These are phyloP conservation scores for Chrysopogon serrulatus DNA, from an alignment of 176 grass and related monocot genomes.

Conservation along the genomic window DNA sequence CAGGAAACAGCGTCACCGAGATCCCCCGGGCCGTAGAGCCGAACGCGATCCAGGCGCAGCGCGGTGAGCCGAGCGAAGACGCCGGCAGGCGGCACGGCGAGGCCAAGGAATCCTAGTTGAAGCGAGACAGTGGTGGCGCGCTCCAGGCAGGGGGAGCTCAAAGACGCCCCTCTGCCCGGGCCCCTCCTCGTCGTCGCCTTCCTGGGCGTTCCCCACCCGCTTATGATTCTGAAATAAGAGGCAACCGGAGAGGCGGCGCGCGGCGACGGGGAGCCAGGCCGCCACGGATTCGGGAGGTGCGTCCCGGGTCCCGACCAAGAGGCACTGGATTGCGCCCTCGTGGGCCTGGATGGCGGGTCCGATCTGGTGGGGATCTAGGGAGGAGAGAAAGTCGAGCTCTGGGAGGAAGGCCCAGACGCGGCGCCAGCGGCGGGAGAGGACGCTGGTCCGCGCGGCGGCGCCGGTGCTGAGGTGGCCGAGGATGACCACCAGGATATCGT, in stretches of 20 bases:
- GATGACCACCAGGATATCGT: slow-evolving; percentile 10
- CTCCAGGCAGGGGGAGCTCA: slow-evolving; percentile 17
- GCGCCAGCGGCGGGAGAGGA: slow-evolving; percentile 35
- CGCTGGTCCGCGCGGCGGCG: not conserved
- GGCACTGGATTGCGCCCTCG: not conserved
- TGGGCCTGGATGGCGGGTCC: not conserved
- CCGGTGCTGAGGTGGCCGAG: not conserved
- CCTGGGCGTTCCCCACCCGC: too few relatives aligned
- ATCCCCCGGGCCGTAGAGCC: not conserved
- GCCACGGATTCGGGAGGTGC: not conserved
- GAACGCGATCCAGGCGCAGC: accelerated
- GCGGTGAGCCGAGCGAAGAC: not conserved
- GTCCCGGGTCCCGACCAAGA: not conserved
- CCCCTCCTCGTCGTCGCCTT: not conserved
- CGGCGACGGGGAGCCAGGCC: slow-evolving; percentile 21
- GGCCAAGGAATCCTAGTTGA: not conserved
- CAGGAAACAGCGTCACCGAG: slow-evolving; percentile 2
- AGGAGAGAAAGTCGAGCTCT: accelerated
- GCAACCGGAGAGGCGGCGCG: not conserved
- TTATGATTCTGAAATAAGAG: not conserved
- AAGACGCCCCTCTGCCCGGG: not conserved
- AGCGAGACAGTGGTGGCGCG: not conserved
- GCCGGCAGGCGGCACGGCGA: not conserved
- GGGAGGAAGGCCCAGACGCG: slow-evolving; percentile 27
- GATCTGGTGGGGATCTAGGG: not conserved